These are phyloP conservation scores for Dioscorea dumetorum DNA, from an alignment of 106 monocot species.

Conservation along the genomic window DNA sequence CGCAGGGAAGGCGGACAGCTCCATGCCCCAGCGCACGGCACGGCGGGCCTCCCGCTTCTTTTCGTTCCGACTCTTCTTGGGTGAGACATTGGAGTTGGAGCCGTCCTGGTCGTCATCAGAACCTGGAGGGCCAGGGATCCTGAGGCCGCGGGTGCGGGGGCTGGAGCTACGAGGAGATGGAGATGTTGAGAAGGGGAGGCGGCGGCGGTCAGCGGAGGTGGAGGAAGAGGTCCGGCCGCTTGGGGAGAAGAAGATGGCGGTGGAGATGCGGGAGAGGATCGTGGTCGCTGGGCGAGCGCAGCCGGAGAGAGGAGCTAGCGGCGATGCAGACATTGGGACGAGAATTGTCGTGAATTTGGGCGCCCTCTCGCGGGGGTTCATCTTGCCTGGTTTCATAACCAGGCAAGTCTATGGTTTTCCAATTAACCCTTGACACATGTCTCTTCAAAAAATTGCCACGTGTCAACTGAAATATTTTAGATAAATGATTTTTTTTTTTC, in stretches of 20 bases:
- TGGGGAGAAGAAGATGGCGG: not conserved
- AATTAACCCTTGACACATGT: too few relatives aligned
- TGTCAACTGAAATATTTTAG: too few relatives aligned
- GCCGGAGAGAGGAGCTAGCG: too few relatives aligned
- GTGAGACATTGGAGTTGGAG: not conserved
- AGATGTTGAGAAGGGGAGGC: not conserved
- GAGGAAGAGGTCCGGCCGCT: not conserved
- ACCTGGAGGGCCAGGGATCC: slow-evolving; percentile 7
- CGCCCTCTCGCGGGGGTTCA: too few relatives aligned
- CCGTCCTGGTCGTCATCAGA: slow-evolving; percentile 8
- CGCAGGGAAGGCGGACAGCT: slow-evolving; percentile 60
- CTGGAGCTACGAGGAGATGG: not conserved
- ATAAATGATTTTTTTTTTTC: too few relatives aligned
- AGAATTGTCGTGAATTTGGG: too few relatives aligned
- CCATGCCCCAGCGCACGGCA: slow-evolving; percentile 83
- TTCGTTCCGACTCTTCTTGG: slow-evolving; percentile 80
- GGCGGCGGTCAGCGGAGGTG: not conserved
- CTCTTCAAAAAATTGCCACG: too few relatives aligned
- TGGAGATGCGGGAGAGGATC: not conserved
- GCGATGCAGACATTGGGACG: not conserved
- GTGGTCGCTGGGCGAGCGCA: too few relatives aligned
- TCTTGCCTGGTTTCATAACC: too few relatives aligned
- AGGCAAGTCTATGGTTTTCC: too few relatives aligned
- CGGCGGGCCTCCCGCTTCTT: slow-evolving; percentile 83
- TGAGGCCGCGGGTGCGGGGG: slow-evolving; percentile 15